phyloP scores from a whole-genome alignment of 352 stramenopile species.

The Globisporangium splendens region DNA sequence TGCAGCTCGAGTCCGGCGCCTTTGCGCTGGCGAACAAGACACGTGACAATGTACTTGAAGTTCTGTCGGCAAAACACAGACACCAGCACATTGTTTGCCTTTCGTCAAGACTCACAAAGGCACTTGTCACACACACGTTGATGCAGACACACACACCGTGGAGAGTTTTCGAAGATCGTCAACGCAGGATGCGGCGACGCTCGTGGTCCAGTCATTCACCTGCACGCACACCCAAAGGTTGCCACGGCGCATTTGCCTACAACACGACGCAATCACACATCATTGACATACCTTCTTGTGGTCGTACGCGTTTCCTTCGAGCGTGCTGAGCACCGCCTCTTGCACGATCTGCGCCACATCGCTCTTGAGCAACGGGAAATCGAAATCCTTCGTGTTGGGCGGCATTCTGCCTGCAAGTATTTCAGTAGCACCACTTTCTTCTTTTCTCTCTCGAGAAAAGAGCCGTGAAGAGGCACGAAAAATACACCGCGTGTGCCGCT shows the following conservation, averaged over 20 bases:
- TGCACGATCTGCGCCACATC: constrained; percentile 73
- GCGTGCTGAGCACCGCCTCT: constrained; percentile 60
- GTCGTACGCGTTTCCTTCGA: constrained; percentile 79
- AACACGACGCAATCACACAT: not conserved
- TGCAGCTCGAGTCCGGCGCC: constrained; percentile 56
- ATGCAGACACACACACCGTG: constrained; percentile 26
- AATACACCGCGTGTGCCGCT: no score
- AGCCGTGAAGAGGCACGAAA: no score
- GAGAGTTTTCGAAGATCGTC: constrained; percentile 66
- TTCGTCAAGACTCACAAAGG: not conserved
- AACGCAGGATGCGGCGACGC: constrained; percentile 59
- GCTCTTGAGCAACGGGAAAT: constrained; percentile 73
- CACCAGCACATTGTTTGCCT: not conserved
- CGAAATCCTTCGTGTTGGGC: constrained; percentile 39
- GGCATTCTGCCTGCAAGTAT: no score
- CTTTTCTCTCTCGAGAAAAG: no score
- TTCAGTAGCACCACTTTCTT: no score
- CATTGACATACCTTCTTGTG: constrained; percentile 39
- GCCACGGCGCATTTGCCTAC: no score
- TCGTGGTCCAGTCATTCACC: constrained; percentile 71
- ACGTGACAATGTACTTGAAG: constrained; percentile 85
- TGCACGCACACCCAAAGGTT: constrained; percentile 4
- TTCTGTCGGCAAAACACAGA: constrained; percentile 34
- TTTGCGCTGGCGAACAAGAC: constrained; percentile 63
- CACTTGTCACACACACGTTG: no score